Evolutionary conservation across 495 filamentous ascomycete species (phyloP), one percentile per base, ranked within the genome.

Genomic region (Hyaloscypha variabilis): DNA sequence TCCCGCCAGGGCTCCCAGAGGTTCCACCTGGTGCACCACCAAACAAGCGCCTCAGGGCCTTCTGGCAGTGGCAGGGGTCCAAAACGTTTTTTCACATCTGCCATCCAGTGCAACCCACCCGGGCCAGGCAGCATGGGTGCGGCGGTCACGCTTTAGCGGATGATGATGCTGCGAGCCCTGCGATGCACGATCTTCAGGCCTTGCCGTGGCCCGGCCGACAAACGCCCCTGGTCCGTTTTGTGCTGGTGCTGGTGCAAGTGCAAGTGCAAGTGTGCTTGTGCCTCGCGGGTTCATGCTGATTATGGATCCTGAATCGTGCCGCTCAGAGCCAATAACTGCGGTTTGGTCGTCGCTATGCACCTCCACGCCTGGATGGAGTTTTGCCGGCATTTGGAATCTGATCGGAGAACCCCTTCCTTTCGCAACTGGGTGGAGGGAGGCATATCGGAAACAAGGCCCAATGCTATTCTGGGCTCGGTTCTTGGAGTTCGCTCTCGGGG

Each of bases 51-150:
- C 59, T 58, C 67, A 59, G 52, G 52, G 65, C 55, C 58, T 59
- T 19, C 21, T 51, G 6, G 50, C 64, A 67, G 42, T 51, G 6
- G 50, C 64, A 67, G 42, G 68, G 68, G 64, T 67, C 57, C 58
- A 67, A 70, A 70, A 67, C 68, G 64, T 64, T 70, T 59, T 56
- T 56, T n/a, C n/a, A n/a, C 58, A 66, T 62, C 51, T 58, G 54
- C 67, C 58, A 65, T 30, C 54, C 31, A 63, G 24, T 50, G 30
- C 58, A 61, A n/a, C 17, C 56, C 55, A 42, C 49, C 28, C 34
- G 58, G 62, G n/a, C 62, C 34, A 42, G n/a, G 21, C n/a, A 17
- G n/a, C 60, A 52, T 39, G 31, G 39, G 58, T 24, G 19, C 28
- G 53, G 11, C 55, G 64, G 64, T 66, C 64, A 60, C 57, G 57